Base-by-base conservation (phyloP, 495 filamentous ascomycete species). In the Tuber microsphaerosporum region DNA sequence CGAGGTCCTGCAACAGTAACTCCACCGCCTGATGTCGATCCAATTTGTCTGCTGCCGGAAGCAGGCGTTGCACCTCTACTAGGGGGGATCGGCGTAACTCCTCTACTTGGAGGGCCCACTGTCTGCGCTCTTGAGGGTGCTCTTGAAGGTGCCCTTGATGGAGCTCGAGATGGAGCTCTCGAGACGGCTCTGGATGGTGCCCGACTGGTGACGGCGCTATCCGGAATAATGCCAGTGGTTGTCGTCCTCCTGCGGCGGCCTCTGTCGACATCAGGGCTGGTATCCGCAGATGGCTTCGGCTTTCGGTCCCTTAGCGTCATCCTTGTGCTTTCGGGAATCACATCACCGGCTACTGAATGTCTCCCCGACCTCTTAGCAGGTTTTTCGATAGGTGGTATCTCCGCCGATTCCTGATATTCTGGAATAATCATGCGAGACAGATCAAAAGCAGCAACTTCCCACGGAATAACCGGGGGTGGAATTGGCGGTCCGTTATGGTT, bases 371-470 rank as follows among this genome's bases (percentile, higher is more conserved):
- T 12, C 88, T 76, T 90, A 89, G 43, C 97, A 86, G 31, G 86
- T 92, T 83, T 92, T 88, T 16, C 92, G 87, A 77, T 89, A 85
- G 16, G 84, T 85, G 2, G 80, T 42, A 82, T 82, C 20, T 76
- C 73, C 19, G 34, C 65, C 5, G 75, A 77, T 70, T 82, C 81
- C 10, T 79, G 75, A 61, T 69, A 77, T 34, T 81, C 76, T n/a
- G 95, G 95, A 71, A 97, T 91, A 41, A 98, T 88, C 7, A 94
- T 83, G 82, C 93, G 94, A 79, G 89, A 92, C 22, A 97, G 83
- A 81, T 97, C 94, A 80, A 90, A 87, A 0, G 93, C 87, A 20
- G 93, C 93, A 61, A 90, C 89, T 2, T 91, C 90, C 95, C 96
- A 98, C 0, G 97, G 91, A 41, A 93, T 90, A 9, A 93, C 92